Conservation (phyloP, 1,284 basidiomycete species). For the Ganoderma boninense region DNA sequence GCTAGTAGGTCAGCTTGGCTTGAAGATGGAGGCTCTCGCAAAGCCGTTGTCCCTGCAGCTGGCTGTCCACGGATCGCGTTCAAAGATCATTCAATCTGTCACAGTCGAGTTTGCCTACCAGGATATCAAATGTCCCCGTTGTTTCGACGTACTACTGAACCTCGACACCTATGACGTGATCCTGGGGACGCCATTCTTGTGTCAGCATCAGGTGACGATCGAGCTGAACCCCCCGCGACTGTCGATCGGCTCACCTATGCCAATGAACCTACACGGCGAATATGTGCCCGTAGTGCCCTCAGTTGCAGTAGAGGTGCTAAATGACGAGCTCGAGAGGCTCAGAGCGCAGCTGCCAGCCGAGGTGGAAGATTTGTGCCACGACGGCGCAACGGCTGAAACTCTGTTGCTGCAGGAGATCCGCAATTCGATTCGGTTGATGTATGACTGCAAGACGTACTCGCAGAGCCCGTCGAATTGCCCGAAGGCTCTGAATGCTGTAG, state of each 20-base stretch:
- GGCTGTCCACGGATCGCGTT: slow-evolving; percentile 15
- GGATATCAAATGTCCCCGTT: slow-evolving; percentile 30
- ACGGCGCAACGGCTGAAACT: background rate
- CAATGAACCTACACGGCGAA: slow-evolving; percentile 13
- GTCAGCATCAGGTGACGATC: background rate
- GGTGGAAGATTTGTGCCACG: background rate
- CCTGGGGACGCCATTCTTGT: slow-evolving; percentile 10
- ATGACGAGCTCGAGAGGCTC: slow-evolving; percentile 23
- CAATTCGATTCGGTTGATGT: slow-evolving; percentile 47
- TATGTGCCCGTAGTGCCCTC: slow-evolving; percentile 23
- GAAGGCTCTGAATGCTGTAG: slow-evolving; percentile 34
- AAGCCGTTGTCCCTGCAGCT: slow-evolving; percentile 20
- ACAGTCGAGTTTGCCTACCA: slow-evolving; percentile 38
- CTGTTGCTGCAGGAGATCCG: slow-evolving; percentile 42
- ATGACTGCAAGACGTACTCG: slow-evolving; percentile 40
- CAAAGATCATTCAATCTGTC: slow-evolving; percentile 7
- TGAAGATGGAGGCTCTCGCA: background rate
- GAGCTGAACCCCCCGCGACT: background rate
- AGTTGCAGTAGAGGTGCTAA: slow-evolving; percentile 24
- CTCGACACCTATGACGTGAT: slow-evolving; percentile 12
- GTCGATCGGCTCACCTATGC: slow-evolving; percentile 14
- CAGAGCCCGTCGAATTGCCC: slow-evolving; percentile 43
- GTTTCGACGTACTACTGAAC: slow-evolving; percentile 41
- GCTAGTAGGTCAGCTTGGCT: slow-evolving; percentile 11
- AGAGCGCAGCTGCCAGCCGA: background rate